Conservation (phyloP, 2,329 filamentous ascomycete genomes). For the Biscogniauxia marginata region DNA sequence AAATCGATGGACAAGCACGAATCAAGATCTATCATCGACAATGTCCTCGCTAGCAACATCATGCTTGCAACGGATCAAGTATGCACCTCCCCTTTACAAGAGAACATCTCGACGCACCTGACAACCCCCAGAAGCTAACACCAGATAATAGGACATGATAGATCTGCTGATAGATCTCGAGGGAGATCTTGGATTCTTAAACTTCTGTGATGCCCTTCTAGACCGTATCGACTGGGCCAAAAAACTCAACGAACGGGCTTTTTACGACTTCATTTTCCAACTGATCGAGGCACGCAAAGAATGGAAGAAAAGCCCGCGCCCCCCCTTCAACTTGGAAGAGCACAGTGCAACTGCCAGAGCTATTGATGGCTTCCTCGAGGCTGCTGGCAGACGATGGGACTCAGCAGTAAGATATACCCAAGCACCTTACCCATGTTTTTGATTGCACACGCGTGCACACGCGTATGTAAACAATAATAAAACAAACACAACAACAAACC, state of each 20-base stretch:
- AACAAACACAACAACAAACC: not conserved
- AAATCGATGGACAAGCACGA: not conserved
- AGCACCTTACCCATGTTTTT: no score
- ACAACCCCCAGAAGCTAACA: not conserved
- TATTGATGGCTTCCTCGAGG: conserved; percentile 4
- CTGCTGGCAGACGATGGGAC: not conserved
- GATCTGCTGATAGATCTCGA: not conserved
- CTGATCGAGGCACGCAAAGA: conserved; percentile 2
- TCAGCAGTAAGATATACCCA: not conserved
- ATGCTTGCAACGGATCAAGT: not conserved
- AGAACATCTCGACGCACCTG: not conserved
- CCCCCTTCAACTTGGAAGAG: not conserved
- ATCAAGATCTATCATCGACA: not conserved
- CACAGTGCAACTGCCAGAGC: conserved; percentile 1
- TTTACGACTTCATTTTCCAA: conserved; percentile 1
- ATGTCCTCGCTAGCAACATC: not conserved
- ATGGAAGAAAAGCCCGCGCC: conserved; percentile 1
- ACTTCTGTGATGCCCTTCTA: not conserved
- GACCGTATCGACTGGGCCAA: not conserved
- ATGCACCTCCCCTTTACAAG: no score
- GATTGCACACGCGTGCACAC: no score
- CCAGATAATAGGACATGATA: not conserved
- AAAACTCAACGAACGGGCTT: not conserved
- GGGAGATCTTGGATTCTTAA: not conserved
- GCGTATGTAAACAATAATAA: no score